These are phyloP conservation scores for Yarrowia alimentaria DNA, from an alignment of 805 yeast genomes.

Conservation along the genomic window DNA sequence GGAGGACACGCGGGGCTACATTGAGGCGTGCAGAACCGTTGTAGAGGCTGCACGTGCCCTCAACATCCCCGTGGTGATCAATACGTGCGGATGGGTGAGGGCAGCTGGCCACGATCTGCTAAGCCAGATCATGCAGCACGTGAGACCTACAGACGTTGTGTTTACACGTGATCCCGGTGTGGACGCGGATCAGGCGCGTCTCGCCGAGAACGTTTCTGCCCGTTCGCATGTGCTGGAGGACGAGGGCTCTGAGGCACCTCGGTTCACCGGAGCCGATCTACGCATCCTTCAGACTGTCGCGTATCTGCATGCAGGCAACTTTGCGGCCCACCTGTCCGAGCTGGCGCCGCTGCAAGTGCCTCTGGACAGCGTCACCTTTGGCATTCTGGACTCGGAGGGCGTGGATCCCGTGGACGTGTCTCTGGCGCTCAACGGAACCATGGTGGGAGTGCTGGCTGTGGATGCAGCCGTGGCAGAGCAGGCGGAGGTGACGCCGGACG, in stretches of 20 bases:
- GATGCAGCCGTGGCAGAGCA: not conserved
- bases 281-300: slow-evolving; percentile 9
- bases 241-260: not conserved
- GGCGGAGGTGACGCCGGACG: not conserved
- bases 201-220: slow-evolving; percentile 5
- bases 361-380: not conserved
- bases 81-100: slow-evolving; percentile 16
- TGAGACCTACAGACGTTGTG: slow-evolving; percentile 5
- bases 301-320: slow-evolving; percentile 7
- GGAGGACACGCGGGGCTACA: slow-evolving; percentile 15
- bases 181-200: slow-evolving; percentile 15
- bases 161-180: slow-evolving; percentile 25
- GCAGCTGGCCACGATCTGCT: slow-evolving; percentile 24
- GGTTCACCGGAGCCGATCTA: slow-evolving; percentile 14
- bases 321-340: slow-evolving; percentile 9
- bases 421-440: not conserved
- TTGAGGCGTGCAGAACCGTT: slow-evolving; percentile 1
- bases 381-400: slow-evolving; percentile 24
- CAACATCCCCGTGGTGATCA: slow-evolving; percentile 3
- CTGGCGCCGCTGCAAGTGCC: not conserved
- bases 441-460: not conserved
- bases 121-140: slow-evolving; percentile 6
- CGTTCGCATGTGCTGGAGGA: slow-evolving; percentile 5
- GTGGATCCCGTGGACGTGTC: slow-evolving; percentile 6
- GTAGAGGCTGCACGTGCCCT: not conserved